Evolutionary conservation across 352 stramenopile genomes (phyloP).

Genomic region (Phytophthora ohioensis): DNA sequence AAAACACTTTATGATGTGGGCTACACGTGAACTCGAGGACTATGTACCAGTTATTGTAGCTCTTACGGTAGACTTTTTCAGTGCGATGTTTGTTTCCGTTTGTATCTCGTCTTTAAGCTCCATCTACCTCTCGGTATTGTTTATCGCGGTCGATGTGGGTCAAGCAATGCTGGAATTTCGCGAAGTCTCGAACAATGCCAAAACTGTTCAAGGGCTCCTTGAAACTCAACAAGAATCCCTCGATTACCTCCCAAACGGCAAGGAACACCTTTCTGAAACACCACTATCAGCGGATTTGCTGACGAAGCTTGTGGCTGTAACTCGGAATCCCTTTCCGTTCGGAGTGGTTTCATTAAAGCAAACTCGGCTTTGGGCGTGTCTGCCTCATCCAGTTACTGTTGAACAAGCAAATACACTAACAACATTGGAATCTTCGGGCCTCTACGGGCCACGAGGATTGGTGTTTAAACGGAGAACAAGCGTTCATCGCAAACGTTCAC

Average conservation of each 20-base stretch:
- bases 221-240: background rate
- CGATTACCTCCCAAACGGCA: background rate
- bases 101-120: slow-evolving; percentile 32
- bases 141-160: slow-evolving; percentile 14
- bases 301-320: background rate
- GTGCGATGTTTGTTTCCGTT: slow-evolving; percentile 30
- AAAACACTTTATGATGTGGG: slow-evolving; percentile 26
- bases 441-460: background rate
- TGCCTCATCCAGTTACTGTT: slow-evolving; percentile 11
- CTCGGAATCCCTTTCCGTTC: slow-evolving; percentile 12
- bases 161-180: slow-evolving; percentile 25
- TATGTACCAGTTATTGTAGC: slow-evolving; percentile 24
- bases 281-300: background rate
- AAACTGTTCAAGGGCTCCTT: slow-evolving; percentile 4
- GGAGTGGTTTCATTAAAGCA: background rate
- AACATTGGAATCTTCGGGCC: background rate
- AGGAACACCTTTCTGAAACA: background rate
- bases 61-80: slow-evolving; percentile 36
- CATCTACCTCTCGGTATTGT: slow-evolving; percentile 1
- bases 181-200: slow-evolving; percentile 21
- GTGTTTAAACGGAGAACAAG: background rate
- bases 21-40: slow-evolving; percentile 21
- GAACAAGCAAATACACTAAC: background rate
- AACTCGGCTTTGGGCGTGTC: slow-evolving; percentile 8
- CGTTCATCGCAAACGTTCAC: background rate